Percentiles rank a stretch among this genome's conserved stretches.
Evolutionary conservation across 805 yeast species (phyloP).

Genomic region (Myxozyma vanderwaltii): DNA sequence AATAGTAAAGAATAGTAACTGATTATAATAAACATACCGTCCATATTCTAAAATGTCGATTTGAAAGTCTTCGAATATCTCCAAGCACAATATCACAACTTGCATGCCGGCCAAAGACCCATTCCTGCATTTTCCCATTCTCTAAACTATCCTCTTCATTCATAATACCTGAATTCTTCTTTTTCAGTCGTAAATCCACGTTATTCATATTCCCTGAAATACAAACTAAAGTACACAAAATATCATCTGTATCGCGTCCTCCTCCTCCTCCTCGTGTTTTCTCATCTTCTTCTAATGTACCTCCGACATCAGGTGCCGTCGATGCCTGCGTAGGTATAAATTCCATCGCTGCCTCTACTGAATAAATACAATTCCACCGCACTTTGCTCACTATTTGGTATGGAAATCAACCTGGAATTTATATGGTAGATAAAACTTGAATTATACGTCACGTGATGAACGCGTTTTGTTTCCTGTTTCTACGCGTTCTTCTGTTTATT

Average conservation of each 20-base stretch:
- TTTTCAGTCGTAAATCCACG: slow-evolving; percentile 12
- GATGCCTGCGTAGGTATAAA: slow-evolving; percentile 31
- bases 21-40: slow-evolving; percentile 49
- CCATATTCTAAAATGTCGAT: slow-evolving; percentile 57
- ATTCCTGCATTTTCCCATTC: slow-evolving; percentile 42
- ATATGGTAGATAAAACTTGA: too few relatives aligned
- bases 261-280: not conserved
- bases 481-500: too few relatives aligned
- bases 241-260: slow-evolving; percentile 4
- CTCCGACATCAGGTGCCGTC: slow-evolving; percentile 9
- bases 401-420: too few relatives aligned
- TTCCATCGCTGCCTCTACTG: slow-evolving; percentile 25
- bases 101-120: slow-evolving; percentile 76
- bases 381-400: too few relatives aligned
- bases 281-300: not conserved
- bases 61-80: slow-evolving; percentile 67
- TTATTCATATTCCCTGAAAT: slow-evolving; percentile 19
- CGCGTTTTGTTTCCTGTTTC: too few relatives aligned
- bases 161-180: not conserved
- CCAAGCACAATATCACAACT: slow-evolving; percentile 66
- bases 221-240: slow-evolving; percentile 33
- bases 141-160: slow-evolving; percentile 15
- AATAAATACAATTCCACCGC: too few relatives aligned
- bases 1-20: too few relatives aligned
- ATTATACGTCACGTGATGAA: too few relatives aligned